A percentile compares a stretch with the other conserved stretches of the same genome.
Conservation (phyloP, 768 basidiomycete genomes). For the Myochromella boudieri region DNA sequence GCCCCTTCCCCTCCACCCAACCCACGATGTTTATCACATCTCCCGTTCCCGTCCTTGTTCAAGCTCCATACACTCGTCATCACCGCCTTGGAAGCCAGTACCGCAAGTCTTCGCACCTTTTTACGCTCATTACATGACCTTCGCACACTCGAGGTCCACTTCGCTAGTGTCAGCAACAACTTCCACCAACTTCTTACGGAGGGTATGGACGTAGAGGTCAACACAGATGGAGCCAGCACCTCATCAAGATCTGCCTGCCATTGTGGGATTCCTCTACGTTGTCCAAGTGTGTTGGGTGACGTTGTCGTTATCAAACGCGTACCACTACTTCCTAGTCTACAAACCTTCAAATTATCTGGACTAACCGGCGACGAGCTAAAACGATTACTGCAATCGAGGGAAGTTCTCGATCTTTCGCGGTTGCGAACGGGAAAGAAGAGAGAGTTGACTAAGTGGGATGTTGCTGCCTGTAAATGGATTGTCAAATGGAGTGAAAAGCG, state of each 20-base stretch:
- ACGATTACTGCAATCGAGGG: constrained; percentile 19
- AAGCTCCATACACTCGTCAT: constrained; percentile 37
- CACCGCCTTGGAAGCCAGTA: constrained; percentile 41
- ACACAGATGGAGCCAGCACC: not conserved
- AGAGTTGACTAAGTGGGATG: constrained; percentile 1
- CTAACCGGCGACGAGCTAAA: constrained; percentile 18
- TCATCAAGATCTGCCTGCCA: too few species aligned
- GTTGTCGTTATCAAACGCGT: not conserved
- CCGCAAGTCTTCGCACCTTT: constrained; percentile 31
- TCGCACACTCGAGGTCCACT: constrained; percentile 42
- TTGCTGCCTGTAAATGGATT: constrained; percentile 23
- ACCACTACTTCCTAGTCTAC: constrained; percentile 22
- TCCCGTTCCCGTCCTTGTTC: constrained; percentile 30
- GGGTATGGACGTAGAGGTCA: constrained; percentile 12
- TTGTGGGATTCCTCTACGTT: too few species aligned
- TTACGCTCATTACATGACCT: constrained; percentile 33
- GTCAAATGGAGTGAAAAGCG: constrained; percentile 32
- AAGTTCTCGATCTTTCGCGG: constrained; percentile 1
- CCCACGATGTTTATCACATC: constrained; percentile 9
- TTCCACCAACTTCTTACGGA: constrained; percentile 36
- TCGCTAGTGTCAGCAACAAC: constrained; percentile 29
- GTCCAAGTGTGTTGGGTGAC: not conserved
- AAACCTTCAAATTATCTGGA: constrained; percentile 21
- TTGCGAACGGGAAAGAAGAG: not conserved
- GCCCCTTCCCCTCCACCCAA: not conserved